Evolutionary conservation across 208 protist species (phyloP).

Genomic region (Leishmania turanica): DNA sequence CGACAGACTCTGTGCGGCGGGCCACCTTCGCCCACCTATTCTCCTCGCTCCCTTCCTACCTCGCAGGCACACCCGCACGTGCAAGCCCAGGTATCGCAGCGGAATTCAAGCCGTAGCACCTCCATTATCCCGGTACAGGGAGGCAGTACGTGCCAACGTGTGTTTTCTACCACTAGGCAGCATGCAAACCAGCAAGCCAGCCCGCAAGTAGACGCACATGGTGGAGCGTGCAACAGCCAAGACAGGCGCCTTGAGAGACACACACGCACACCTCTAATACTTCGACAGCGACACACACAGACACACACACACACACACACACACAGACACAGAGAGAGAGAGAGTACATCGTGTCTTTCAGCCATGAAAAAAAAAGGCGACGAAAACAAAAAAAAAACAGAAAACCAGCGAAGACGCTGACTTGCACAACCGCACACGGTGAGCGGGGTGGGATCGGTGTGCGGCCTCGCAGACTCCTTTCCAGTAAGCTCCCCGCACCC

Average conservation of each 20-base stretch:
- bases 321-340: neutral
- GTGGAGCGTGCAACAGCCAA: too few species aligned
- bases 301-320: neutral
- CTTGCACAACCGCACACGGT: neutral
- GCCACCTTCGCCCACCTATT: neutral
- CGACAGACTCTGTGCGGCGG: neutral
- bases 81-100: neutral
- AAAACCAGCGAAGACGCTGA: neutral
- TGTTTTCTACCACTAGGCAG: neutral
- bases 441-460: neutral
- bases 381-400: neutral
- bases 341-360: slow-evolving; percentile 4
- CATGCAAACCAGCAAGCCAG: neutral
- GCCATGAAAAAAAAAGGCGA: neutral
- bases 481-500: neutral
- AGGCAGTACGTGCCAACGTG: neutral
- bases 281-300: neutral
- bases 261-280: neutral
- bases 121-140: neutral
- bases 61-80: neutral
- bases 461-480: neutral
- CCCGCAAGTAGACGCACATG: too few species aligned
- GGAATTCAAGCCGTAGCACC: neutral
- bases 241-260: neutral
- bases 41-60: neutral